These are phyloP conservation scores for Boletus patriciae DNA, from an alignment of 768 basidiomycete genomes.

Conservation along the genomic window DNA sequence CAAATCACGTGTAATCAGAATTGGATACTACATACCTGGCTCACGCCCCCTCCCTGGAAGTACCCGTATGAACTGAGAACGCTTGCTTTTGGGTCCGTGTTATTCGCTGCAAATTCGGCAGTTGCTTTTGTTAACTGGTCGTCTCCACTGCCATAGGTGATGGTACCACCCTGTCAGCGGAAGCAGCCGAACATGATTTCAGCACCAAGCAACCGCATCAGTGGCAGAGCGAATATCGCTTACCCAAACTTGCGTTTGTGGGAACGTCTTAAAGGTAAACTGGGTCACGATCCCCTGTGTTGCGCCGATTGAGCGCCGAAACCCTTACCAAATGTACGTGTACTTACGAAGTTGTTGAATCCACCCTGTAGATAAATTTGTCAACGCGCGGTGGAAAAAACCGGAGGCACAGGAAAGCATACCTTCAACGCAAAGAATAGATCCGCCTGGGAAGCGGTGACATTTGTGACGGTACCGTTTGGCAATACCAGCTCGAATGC, in stretches of 20 bases:
- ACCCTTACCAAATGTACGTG: background rate
- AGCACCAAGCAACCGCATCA: background rate
- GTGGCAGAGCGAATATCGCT: slow-evolving; percentile 5
- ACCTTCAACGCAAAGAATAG: slow-evolving; percentile 49
- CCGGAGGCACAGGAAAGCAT: slow-evolving; percentile 7
- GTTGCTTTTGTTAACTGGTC: slow-evolving; percentile 26
- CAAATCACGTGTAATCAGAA: slow-evolving; percentile 3
- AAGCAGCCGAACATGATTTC: slow-evolving; percentile 5
- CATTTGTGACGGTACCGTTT: slow-evolving; percentile 43
- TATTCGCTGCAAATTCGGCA: slow-evolving; percentile 22
- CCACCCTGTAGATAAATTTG: slow-evolving; percentile 47
- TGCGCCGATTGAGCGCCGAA: slow-evolving; percentile 36
- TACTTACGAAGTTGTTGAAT: slow-evolving; percentile 57
- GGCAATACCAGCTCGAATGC: slow-evolving; percentile 63
- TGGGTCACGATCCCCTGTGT: slow-evolving; percentile 56
- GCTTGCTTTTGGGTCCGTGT: slow-evolving; percentile 26
- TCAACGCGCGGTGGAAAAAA: background rate
- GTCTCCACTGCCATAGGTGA: slow-evolving; percentile 27
- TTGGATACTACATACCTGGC: slow-evolving; percentile 33
- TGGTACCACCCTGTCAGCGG: slow-evolving; percentile 46
- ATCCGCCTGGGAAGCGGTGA: slow-evolving; percentile 39
- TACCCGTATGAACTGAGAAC: slow-evolving; percentile 45
- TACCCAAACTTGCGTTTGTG: slow-evolving; percentile 28
- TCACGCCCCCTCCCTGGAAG: slow-evolving; percentile 30
- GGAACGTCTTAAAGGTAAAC: slow-evolving; percentile 52